A percentile compares a stretch with the other conserved stretches of the same genome.
Conservation (phyloP, 192 early-diverging fungal genomes). For the Backusella mclennaniae region DNA sequence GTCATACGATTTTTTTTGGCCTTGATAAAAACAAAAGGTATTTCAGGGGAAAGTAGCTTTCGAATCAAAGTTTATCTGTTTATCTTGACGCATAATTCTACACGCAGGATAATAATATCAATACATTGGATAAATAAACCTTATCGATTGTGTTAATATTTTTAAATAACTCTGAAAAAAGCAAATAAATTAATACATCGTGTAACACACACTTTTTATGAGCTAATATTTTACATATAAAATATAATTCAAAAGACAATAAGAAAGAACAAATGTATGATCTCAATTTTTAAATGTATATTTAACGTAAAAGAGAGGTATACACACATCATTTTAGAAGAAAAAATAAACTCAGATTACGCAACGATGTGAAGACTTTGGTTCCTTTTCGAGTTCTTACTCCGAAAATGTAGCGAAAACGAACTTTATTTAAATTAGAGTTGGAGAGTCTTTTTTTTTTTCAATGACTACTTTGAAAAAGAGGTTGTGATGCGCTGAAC, state of each 20-base stretch:
- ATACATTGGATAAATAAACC: not conserved
- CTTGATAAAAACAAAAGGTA: not conserved
- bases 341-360: not conserved
- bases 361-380: not conserved
- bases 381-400: not conserved
- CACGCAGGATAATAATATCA: not conserved
- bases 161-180: not conserved
- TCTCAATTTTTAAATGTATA: not conserved
- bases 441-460: not conserved
- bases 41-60: not conserved
- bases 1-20: not conserved
- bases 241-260: not conserved
- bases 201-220: not conserved
- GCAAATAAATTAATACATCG: not conserved
- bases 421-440: constrained; percentile 1
- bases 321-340: not conserved
- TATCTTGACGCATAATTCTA: not conserved
- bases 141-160: not conserved
- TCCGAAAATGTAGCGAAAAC: not conserved
- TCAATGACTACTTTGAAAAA: not conserved
- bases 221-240: not conserved
- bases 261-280: not conserved
- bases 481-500: not conserved
- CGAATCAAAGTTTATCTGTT: not conserved
- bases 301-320: not conserved